These are phyloP conservation scores for Salix arbutifolia DNA, from an alignment of 345 rosid genomes.

Conservation along the genomic window DNA sequence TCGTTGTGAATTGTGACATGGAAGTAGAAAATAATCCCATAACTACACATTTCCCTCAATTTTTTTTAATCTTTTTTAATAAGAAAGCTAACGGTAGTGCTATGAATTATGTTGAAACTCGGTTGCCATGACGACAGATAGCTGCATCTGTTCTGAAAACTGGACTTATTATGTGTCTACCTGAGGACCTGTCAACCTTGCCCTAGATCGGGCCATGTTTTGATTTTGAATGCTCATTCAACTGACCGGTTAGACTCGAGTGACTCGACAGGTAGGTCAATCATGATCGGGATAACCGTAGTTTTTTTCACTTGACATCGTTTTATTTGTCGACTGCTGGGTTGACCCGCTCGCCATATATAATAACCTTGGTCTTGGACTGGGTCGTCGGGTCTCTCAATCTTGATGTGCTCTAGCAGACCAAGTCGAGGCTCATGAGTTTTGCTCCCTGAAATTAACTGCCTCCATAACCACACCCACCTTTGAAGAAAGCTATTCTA, in stretches of 20 bases:
- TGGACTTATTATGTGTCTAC: no score
- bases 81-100: not conserved
- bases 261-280: no score
- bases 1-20: not conserved
- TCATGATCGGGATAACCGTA: no score
- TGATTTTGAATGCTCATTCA: no score
- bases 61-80: not conserved
- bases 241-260: no score
- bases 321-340: no score
- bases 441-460: conserved; percentile 15
- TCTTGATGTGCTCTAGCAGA: not conserved
- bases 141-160: not conserved
- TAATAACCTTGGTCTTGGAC: no score
- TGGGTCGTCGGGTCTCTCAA: no score
- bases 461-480: conserved; percentile 20
- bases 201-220: no score
- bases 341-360: no score
- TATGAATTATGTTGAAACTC: not conserved
- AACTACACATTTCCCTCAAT: not conserved
- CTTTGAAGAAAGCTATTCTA: not conserved
- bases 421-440: not conserved
- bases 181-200: no score
- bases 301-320: no score
- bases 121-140: not conserved
- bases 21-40: not conserved